A percentile compares a stretch with the other conserved stretches of the same genome.
phyloP scores from a whole-genome alignment of 345 rosid species.

The Arabis alpina region DNA sequence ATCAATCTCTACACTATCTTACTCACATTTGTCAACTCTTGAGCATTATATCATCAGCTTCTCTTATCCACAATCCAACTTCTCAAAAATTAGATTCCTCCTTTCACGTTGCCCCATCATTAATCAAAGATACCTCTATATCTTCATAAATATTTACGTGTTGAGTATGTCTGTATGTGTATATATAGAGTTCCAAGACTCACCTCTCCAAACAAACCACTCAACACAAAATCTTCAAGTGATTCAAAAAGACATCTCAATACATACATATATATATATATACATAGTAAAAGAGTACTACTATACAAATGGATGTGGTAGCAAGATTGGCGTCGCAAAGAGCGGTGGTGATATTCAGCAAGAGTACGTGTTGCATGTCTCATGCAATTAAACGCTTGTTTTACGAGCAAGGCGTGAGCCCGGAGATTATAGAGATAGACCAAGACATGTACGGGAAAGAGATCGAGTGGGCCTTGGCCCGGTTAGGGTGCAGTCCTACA shows the following conservation, averaged over 20 bases:
- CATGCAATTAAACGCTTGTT: constrained; percentile 89
- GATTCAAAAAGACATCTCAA: not conserved
- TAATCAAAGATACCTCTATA: constrained; percentile 21
- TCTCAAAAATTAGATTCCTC: constrained; percentile 19
- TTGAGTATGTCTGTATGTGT: constrained; percentile 19
- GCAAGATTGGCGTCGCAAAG: constrained; percentile 75
- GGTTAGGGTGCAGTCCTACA: constrained; percentile 78
- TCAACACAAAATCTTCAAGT: constrained; percentile 27
- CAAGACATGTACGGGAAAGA: constrained; percentile 69
- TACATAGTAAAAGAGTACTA: constrained; percentile 24
- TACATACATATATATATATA: not conserved
- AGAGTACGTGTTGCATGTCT: constrained; percentile 90
- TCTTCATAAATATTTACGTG: constrained; percentile 18
- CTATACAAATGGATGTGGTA: constrained; percentile 72
- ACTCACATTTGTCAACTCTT: constrained; percentile 40
- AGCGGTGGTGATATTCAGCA: constrained; percentile 99
- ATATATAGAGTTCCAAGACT: constrained; percentile 35
- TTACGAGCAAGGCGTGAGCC: constrained; percentile 89
- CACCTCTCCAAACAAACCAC: constrained; percentile 34
- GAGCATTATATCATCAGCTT: constrained; percentile 35
- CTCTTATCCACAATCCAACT: constrained; percentile 40
- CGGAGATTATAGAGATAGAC: constrained; percentile 79
- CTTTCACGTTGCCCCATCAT: constrained; percentile 30
- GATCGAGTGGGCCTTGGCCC: constrained; percentile 74
- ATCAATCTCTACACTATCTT: constrained; percentile 24